Conservation (phyloP, 192 early-diverging fungal genomes). For the Thamnidium elegans region DNA sequence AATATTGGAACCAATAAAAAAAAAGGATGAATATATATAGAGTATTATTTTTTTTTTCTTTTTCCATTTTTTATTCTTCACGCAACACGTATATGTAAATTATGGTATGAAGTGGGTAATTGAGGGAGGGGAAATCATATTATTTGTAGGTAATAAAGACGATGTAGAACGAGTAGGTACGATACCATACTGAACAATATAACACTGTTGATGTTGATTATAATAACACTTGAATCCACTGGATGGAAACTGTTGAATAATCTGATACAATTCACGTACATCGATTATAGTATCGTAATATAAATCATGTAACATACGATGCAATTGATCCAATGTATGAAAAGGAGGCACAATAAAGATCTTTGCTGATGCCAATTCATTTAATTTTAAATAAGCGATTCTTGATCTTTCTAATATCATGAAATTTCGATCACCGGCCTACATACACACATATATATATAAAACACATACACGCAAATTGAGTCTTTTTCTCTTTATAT, state of each 20-base stretch:
- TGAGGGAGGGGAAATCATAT: background rate
- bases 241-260: background rate
- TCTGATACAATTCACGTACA: conserved; percentile 30
- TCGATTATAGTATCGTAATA: conserved; percentile 30
- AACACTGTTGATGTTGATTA: conserved; percentile 29
- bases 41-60: background rate
- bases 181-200: background rate
- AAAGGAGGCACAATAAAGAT: background rate
- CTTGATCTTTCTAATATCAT: conserved; percentile 20
- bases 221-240: conserved; percentile 32
- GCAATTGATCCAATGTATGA: conserved; percentile 26
- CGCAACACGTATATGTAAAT: too few species aligned
- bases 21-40: background rate
- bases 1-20: conserved; percentile 37
- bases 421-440: conserved; percentile 11
- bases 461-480: background rate
- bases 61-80: background rate
- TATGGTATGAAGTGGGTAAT: background rate
- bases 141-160: background rate
- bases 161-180: background rate
- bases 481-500: background rate
- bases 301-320: conserved; percentile 31
- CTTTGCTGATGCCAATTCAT: conserved; percentile 22
- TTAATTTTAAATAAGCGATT: conserved; percentile 23
- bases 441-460: background rate